Base-by-base conservation (phyloP, 2,329 filamentous ascomycete genomes). In the Penicillium sp. region DNA sequence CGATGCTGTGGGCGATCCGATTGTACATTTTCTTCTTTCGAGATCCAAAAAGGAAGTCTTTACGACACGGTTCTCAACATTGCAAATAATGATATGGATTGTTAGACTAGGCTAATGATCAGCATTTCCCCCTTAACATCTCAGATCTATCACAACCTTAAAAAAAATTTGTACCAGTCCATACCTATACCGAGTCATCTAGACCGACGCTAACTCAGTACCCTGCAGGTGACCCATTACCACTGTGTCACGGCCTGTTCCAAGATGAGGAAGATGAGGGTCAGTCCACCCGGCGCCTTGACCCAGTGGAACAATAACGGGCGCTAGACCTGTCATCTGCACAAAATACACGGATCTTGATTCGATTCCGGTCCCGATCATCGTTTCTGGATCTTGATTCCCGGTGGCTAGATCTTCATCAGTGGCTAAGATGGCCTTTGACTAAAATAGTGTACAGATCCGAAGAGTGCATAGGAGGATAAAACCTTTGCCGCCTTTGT, bases 261-360 rank as follows among this genome's bases (percentile, higher is more conserved):
- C 27, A 39, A 27, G 17, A 53, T 51, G 8, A 33, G 36, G 19
- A n/a, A 36, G 27, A 39, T 39, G 36, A 43, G 15, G 35, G 55
- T 61, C 59, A 61, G 58, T 57, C 61, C 55, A 64, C 55, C 35
- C 56, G 57, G 57, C 41, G 47, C 48, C 41, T 39, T 52, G 49
- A 36, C 50, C 29, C 54, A 59, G 53, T 60, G 61, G 57, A 57
- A 35, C 33, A 36, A 49, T 48, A 47, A 53, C 51, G 36, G 39
- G 31, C 33, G 27, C 52, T 60, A 57, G 53, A 10, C 49, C 23
- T 50, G 48, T 42, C 47, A 60, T 42, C 51, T 49, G 53, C 53
- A 39, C 52, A 27, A 13, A 29, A 43, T 33, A 41, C 50, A 56
- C 60, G 57, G 49, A 44, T 57, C 43, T 47, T 31, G 44, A 3